These are phyloP conservation scores for Saccharomyces hybrid DNA, from an alignment of 1,139 yeast genomes.

Conservation along the genomic window DNA sequence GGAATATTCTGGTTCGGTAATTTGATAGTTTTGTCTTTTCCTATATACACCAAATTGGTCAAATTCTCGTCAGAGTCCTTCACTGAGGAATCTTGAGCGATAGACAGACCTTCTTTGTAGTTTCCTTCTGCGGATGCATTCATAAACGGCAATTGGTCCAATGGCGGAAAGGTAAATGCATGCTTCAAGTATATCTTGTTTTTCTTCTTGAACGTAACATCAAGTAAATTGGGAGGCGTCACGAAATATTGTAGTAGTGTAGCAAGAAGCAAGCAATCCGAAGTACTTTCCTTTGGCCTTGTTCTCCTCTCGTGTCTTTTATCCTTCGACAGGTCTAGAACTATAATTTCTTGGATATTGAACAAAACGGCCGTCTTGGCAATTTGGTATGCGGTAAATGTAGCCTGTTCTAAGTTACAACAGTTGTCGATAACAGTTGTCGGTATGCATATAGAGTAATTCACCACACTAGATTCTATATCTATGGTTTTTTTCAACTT, in stretches of 20 bases:
- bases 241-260: constrained; percentile 70
- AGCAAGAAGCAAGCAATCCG: constrained; percentile 51
- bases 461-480: constrained; percentile 21
- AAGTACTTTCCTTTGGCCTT: constrained; percentile 19
- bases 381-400: constrained; percentile 65
- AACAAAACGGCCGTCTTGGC: constrained; percentile 67
- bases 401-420: constrained; percentile 60
- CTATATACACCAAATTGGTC: constrained; percentile 72
- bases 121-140: constrained; percentile 34
- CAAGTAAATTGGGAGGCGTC: constrained; percentile 76
- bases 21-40: constrained; percentile 50
- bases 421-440: constrained; percentile 56
- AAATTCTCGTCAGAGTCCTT: constrained; percentile 40
- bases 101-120: constrained; percentile 63
- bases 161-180: constrained; percentile 64
- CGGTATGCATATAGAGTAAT: constrained; percentile 56
- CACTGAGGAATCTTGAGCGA: constrained; percentile 32
- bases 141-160: constrained; percentile 71
- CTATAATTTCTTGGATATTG: constrained; percentile 63
- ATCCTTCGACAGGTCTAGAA: constrained; percentile 42
- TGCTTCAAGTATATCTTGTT: constrained; percentile 45
- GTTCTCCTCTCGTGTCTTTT: constrained; percentile 9
- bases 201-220: constrained; percentile 48
- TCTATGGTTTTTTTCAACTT: constrained; percentile 22
- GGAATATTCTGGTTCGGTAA: constrained; percentile 61